Conservation (phyloP, 1,284 basidiomycete species). For the Ustilago esculenta region DNA sequence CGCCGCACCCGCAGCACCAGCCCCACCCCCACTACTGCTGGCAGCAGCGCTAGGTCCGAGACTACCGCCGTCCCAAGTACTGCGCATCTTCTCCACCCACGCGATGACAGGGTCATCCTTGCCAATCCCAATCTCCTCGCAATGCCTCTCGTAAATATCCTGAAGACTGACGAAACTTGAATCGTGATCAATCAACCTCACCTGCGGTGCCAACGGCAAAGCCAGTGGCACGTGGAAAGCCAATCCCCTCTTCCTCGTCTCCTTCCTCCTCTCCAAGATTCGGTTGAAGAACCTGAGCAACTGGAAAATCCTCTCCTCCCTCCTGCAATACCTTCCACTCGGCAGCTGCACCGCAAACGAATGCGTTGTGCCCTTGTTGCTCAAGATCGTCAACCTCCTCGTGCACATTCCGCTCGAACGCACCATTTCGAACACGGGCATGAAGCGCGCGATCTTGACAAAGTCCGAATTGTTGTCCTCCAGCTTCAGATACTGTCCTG, state of each 20-base stretch:
- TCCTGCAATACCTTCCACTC: constrained; percentile 82
- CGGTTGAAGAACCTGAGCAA: constrained; percentile 91
- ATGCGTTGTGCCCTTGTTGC: constrained; percentile 87
- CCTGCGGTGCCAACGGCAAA: constrained; percentile 82
- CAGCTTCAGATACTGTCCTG: constrained; percentile 86
- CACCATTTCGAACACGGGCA: constrained; percentile 88
- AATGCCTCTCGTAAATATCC: constrained; percentile 93
- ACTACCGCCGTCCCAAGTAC: constrained; percentile 52
- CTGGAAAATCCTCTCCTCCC: constrained; percentile 93
- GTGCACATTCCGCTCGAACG: constrained; percentile 84
- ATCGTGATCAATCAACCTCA: constrained; percentile 90
- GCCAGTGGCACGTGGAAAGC: constrained; percentile 89
- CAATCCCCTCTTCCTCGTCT: constrained; percentile 89
- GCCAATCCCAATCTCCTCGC: constrained; percentile 78
- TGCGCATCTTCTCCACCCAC: constrained; percentile 66
- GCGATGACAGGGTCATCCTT: constrained; percentile 80
- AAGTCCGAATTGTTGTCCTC: constrained; percentile 94
- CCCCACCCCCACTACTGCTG: neutral
- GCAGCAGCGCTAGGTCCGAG: neutral
- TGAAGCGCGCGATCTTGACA: constrained; percentile 89
- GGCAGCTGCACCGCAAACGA: constrained; percentile 93
- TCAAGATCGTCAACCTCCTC: constrained; percentile 89
- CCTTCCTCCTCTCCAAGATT: constrained; percentile 75
- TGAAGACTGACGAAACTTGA: constrained; percentile 88
- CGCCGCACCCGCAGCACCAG: neutral